Evolutionary conservation across 129 eudicot species (phyloP).

Genomic region (Pulicaria dysenterica): DNA sequence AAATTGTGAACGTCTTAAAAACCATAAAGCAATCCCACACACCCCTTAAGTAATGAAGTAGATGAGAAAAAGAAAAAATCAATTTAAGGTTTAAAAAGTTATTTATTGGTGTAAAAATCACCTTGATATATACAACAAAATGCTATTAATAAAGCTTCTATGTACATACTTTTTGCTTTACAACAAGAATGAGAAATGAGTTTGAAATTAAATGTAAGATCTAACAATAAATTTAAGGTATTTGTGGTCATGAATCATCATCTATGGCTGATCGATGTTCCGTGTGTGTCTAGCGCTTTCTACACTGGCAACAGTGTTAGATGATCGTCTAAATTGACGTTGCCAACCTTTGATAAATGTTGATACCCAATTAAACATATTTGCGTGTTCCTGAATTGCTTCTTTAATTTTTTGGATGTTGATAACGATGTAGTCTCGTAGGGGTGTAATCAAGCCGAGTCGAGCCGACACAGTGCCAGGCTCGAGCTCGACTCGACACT

Average conservation of each 20-base stretch:
- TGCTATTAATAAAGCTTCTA: too few species aligned
- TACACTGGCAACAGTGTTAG: conserved; percentile 32
- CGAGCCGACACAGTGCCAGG: too few species aligned
- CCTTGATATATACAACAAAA: too few species aligned
- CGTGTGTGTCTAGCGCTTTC: conserved; percentile 39
- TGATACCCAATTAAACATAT: not conserved
- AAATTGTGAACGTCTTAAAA: too few species aligned
- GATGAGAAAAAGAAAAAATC: too few species aligned
- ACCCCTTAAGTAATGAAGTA: too few species aligned
- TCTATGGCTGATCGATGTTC: conserved; percentile 23
- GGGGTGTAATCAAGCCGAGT: too few species aligned
- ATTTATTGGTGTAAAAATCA: too few species aligned
- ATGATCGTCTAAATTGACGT: conserved; percentile 31
- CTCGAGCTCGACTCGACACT: too few species aligned
- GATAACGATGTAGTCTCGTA: conserved; percentile 15
- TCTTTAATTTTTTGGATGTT: conserved; percentile 19
- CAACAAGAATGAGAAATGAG: not conserved
- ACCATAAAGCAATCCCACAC: too few species aligned
- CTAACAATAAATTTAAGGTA: not conserved
- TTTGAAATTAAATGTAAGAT: too few species aligned
- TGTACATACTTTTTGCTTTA: not conserved
- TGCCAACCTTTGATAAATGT: conserved; percentile 27
- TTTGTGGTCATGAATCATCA: conserved; percentile 26
- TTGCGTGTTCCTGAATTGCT: conserved; percentile 18
- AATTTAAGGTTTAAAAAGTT: too few species aligned